These are phyloP conservation scores for Fulvia fulva DNA, from an alignment of 2,329 filamentous ascomycete species.

Conservation along the genomic window DNA sequence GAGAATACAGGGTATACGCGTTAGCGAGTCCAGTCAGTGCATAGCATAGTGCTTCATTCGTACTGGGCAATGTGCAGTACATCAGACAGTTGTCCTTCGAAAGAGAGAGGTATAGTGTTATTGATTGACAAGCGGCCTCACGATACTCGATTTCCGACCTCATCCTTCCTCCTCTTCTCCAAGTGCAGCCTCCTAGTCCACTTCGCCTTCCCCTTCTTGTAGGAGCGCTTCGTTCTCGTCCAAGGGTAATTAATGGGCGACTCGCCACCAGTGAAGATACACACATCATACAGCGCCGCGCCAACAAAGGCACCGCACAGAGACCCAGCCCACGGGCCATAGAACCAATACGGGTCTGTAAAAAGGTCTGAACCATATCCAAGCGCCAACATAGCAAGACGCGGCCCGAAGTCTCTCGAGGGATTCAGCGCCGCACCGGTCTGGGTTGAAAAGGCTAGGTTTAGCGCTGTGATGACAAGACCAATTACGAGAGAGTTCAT, in stretches of 20 bases:
- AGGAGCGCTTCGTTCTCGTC: conserved; percentile 25
- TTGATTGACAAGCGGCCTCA: too few species aligned
- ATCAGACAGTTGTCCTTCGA: too few species aligned
- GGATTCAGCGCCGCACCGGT: conserved; percentile 50
- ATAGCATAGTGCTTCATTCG: too few species aligned
- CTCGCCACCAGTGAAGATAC: conserved; percentile 49
- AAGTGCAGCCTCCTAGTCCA: conserved; percentile 22
- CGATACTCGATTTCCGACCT: too few species aligned
- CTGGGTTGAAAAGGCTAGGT: conserved; percentile 44
- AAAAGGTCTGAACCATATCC: conserved; percentile 42
- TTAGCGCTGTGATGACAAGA: conserved; percentile 37
- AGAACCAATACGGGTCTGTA: conserved; percentile 45
- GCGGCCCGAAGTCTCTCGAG: conserved; percentile 48
- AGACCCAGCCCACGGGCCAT: conserved; percentile 43
- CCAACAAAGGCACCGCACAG: conserved; percentile 42
- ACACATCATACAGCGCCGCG: conserved; percentile 46
- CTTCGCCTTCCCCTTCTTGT: conserved; percentile 25
- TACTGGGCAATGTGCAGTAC: too few species aligned
- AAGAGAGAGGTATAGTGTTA: too few species aligned
- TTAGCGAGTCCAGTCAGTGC: too few species aligned
- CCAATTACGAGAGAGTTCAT: conserved; percentile 51
- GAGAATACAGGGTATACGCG: too few species aligned
- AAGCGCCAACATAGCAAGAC: conserved; percentile 43
- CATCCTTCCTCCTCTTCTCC: conserved; percentile 6
- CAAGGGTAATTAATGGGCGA: conserved; percentile 50